Percentiles rank a stretch among this genome's conserved stretches.
Evolutionary conservation across 176 grass and related monocot species (phyloP).

Genomic region (Tillandsia fasciculata): DNA sequence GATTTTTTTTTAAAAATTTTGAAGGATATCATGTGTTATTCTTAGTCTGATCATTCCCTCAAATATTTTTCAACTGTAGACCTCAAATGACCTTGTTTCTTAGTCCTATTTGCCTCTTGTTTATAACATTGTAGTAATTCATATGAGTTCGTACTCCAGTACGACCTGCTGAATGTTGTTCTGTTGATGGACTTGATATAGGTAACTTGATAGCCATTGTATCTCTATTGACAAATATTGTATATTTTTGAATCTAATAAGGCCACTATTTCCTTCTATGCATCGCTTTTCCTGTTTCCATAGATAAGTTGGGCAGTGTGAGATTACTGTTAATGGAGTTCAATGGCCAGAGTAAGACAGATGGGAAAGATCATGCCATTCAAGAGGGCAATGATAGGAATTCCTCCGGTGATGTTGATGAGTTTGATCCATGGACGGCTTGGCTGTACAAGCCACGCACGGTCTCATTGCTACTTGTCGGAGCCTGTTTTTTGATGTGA

Average conservation of each 20-base stretch:
- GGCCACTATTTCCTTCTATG: not conserved
- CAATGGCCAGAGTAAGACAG: slow-evolving; percentile 36
- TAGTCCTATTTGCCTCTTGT: no score
- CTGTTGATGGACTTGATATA: no score
- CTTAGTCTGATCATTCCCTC: no score
- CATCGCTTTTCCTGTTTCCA: not conserved
- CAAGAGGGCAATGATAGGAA: slow-evolving; percentile 36
- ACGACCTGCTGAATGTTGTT: no score
- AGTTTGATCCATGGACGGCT: slow-evolving; percentile 86
- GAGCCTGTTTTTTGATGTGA: slow-evolving; percentile 88
- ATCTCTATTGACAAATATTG: no score
- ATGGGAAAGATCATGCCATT: slow-evolving; percentile 25
- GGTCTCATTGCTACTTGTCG: slow-evolving; percentile 59
- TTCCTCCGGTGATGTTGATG: slow-evolving; percentile 39
- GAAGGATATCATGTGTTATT: no score
- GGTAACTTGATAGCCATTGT: no score
- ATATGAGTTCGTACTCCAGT: no score
- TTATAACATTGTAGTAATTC: no score
- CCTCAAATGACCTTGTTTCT: no score
- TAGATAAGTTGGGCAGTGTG: slow-evolving; percentile 19
- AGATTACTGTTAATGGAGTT: slow-evolving; percentile 37
- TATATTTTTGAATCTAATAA: not conserved
- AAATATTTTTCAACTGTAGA: no score
- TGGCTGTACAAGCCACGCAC: slow-evolving; percentile 93
- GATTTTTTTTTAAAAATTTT: no score